Base-by-base conservation (phyloP, 345 rosid genomes). In the Hibiscus syriacus region DNA sequence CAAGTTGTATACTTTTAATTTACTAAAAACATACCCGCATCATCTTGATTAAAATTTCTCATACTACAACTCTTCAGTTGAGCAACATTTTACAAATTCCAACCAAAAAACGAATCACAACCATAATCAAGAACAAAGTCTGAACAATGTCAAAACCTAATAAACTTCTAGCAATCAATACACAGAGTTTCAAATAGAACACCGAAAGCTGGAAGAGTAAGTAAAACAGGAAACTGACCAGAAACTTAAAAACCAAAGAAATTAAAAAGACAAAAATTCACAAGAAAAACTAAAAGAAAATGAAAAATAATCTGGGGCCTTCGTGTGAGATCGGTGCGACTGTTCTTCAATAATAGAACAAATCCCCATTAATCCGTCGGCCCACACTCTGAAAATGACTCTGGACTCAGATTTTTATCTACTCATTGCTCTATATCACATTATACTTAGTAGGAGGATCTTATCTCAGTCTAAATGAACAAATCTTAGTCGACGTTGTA, bases 301-400 rank as follows among this genome's bases (percentile, higher is more conserved):
- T 46, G 1, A 4, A 34, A 32, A 32, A 59, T 69, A 25, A 46
- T 57, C 19, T 58, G 2, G n/a, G 48, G 69, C 67, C 73, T 71
- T 19, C 27, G 43, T 36, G 56, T 55, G 45, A 34, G 43, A 17
- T 64, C 23, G 63, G 34, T 74, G 68, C 3, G 64, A 71, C 53
- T 77, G 73, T 27, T 76, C 74, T 61, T 77, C 81, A 50, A 41
- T 64, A 68, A 81, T 80, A 48, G 74, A 77, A 70, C 81, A 80
- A 74, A 80, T 72, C 73, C 83, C 83, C 81, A 80, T 80, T 54
- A 69, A 79, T 52, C 17, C 38, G 27, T 13, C 38, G 27, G 57
- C 41, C 38, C 55, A 29, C 53, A 16, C 54, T 17, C 22, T 45
- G 25, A 48, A 7, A 43, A 52, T 39, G 13, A 54, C n/a, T 22